Evolutionary conservation across 164 flowering plant species (phyloP), one percentile per base, ranked within the genome.

Genomic region (Pachysandra terminalis): DNA sequence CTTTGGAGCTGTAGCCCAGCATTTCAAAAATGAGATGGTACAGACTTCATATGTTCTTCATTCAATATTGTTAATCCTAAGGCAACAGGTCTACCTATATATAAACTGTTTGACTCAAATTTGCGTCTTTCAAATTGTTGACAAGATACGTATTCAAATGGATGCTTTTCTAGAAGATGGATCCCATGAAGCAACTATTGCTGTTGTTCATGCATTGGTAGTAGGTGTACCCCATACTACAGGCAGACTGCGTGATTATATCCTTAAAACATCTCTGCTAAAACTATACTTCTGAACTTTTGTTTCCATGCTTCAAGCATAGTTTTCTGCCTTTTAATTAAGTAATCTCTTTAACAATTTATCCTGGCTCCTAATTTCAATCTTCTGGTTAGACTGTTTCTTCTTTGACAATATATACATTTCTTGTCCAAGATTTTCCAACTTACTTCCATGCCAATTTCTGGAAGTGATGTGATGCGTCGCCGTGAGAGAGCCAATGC

Each of bases 141-240:
- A 95, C 57, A 95, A 95, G 83, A 95, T 95, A 74, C 91, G 93
- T 41, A 84, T 95, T 72, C 98, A 95, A 81, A 95, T 95, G 98
- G 98, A 95, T 82, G 96, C 98, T 68, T 95, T 95, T 80, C 84
- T 95, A 70, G 98, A 95, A 79, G 98, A 95, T 85, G 98, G 98
- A 74, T 95, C 98, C 45, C 96, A 90, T 84, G 98, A 90, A 82
- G 96, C 97, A 62, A 89, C 86, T 53, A 63, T 92, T 64, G 96
- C 97, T 56, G 98, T 95, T 59, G 74, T 95, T 28, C 98, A 90
- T 73, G 93, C 98, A 62, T 76, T 95, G 72, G 81, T 86, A 76
- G 82, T 89, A 37, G 97, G 97, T 64, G 90, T 92, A 66, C 98
- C 98, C 28, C 93, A 87, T 77, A 86, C 97, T 27, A 92, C 94